Evolutionary conservation across 306 rosid species (phyloP).

Genomic region (Quercus agrifolia): DNA sequence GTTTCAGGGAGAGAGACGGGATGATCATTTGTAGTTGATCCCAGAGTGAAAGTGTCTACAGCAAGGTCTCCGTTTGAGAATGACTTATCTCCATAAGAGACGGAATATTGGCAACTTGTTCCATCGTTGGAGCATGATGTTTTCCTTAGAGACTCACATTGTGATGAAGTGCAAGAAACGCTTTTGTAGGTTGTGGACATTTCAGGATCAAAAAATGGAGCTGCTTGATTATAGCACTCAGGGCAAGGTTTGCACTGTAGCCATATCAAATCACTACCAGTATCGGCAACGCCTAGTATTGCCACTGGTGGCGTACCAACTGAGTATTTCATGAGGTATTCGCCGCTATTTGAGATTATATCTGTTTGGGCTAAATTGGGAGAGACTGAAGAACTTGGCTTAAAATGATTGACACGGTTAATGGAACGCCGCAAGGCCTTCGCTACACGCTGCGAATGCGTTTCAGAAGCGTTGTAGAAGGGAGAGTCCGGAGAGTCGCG

Average conservation of each 20-base stretch:
- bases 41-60: constrained; percentile 39
- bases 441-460: no score
- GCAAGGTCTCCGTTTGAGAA: constrained; percentile 31
- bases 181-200: constrained; percentile 31
- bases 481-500: no score
- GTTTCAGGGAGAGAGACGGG: background rate
- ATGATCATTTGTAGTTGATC: constrained; percentile 1
- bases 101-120: constrained; percentile 21
- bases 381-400: background rate
- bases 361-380: background rate
- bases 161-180: constrained; percentile 5
- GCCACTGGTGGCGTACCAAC: constrained; percentile 54
- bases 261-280: constrained; percentile 61
- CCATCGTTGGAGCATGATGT: background rate
- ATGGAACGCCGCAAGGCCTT: no score
- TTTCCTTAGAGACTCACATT: background rate
- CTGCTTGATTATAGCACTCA: no score
- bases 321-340: background rate
- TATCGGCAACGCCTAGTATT: constrained; percentile 38
- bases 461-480: no score
- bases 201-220: no score
- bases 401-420: background rate
- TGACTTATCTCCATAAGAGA: constrained; percentile 26
- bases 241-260: constrained; percentile 27
- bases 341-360: background rate